A percentile compares a stretch with the other conserved stretches of the same genome.
Evolutionary conservation across 1,139 yeast species (phyloP).

Genomic region (Debaryomyces sp.): DNA sequence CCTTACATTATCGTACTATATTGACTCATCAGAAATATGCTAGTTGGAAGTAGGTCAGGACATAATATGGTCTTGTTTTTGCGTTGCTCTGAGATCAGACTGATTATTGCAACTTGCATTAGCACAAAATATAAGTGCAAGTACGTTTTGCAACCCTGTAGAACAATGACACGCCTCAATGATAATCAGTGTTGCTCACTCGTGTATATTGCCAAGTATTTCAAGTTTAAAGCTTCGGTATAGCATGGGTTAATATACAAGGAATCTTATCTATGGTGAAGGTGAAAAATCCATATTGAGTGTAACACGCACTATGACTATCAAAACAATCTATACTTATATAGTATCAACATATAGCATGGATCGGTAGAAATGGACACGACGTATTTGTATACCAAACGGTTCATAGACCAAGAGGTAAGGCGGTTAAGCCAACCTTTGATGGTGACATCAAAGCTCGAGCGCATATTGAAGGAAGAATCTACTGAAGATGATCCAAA

Average conservation of each 20-base stretch:
- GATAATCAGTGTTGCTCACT: neutral
- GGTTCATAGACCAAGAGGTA: slow-evolving; percentile 34
- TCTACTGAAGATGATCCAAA: slow-evolving; percentile 9
- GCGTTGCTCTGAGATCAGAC: too few species aligned
- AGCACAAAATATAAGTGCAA: too few species aligned
- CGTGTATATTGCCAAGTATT: neutral
- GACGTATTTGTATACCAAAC: slow-evolving; percentile 30
- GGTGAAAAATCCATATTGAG: neutral
- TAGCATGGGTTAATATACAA: neutral
- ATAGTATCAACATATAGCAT: neutral
- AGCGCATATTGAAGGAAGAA: slow-evolving; percentile 17
- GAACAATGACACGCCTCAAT: neutral
- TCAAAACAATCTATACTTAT: neutral
- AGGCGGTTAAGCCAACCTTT: slow-evolving; percentile 28
- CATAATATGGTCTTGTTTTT: too few species aligned
- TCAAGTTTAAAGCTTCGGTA: neutral
- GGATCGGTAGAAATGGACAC: slow-evolving; percentile 14
- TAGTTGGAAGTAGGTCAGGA: too few species aligned
- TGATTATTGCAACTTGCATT: too few species aligned
- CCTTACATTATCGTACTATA: too few species aligned
- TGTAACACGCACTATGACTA: neutral
- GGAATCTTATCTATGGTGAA: neutral
- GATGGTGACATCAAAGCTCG: slow-evolving; percentile 17
- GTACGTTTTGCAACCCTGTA: too few species aligned
- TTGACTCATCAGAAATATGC: too few species aligned